Percentiles rank a stretch among this genome's conserved stretches.
Evolutionary conservation across 2,329 filamentous ascomycete species (phyloP).

Genomic region (Colletotrichum incanum): DNA sequence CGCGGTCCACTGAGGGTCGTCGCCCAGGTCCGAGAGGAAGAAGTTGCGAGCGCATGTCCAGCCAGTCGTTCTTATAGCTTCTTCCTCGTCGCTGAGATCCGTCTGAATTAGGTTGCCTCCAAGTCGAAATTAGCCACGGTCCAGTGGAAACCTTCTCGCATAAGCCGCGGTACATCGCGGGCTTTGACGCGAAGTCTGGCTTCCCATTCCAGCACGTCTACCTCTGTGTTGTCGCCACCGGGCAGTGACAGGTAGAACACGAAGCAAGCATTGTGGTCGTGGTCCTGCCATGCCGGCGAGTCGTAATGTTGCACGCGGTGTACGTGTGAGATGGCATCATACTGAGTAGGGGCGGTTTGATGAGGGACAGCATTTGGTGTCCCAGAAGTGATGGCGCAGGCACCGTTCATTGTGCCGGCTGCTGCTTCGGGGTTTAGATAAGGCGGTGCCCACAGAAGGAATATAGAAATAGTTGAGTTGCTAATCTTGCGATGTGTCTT

Average conservation of each 20-base stretch:
- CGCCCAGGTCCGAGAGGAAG: slow-evolving; percentile 4
- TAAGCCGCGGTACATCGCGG: neutral
- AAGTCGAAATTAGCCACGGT: neutral
- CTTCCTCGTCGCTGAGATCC: neutral
- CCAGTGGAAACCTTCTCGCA: slow-evolving; percentile 32
- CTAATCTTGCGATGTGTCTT: too few relatives aligned
- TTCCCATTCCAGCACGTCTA: neutral
- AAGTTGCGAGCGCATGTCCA: slow-evolving; percentile 14
- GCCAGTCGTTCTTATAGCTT: accelerated
- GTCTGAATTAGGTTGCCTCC: neutral
- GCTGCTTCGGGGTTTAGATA: neutral
- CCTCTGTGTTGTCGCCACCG: neutral
- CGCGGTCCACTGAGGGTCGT: neutral
- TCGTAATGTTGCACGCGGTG: neutral
- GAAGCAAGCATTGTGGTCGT: neutral
- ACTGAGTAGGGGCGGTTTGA: neutral
- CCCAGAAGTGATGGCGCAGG: too few relatives aligned
- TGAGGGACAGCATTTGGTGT: neutral
- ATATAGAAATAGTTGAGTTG: too few relatives aligned
- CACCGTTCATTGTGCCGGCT: neutral
- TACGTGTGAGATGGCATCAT: neutral
- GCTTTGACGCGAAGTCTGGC: slow-evolving; percentile 1
- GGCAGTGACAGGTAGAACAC: neutral
- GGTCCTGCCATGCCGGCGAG: neutral
- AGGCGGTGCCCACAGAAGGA: neutral